phyloP scores from a whole-genome alignment of 495 filamentous ascomycete species.

The Aspergillus saccharolyticus region DNA sequence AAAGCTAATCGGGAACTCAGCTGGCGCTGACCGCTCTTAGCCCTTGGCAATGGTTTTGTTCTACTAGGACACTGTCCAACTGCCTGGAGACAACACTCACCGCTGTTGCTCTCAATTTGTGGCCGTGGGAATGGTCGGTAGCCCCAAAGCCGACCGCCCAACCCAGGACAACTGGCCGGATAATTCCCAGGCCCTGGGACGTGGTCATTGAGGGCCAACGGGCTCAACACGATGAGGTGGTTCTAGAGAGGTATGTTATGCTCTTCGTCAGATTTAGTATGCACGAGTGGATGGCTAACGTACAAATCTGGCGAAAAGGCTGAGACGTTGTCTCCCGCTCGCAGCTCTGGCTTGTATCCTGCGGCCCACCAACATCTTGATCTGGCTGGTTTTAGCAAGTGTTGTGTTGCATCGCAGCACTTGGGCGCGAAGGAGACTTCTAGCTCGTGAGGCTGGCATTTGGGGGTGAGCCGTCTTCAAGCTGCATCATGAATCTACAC shows the following conservation, averaged over 20 bases:
- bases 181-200: neutral
- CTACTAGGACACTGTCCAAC: constrained; percentile 89
- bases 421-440: constrained; percentile 41
- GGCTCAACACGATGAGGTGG: constrained; percentile 4
- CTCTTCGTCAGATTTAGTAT: neutral
- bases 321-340: constrained; percentile 65
- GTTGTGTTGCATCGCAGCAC: constrained; percentile 40
- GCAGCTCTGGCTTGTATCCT: constrained; percentile 82
- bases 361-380: constrained; percentile 82
- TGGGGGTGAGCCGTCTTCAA: constrained; percentile 54
- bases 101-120: constrained; percentile 68
- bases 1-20: constrained; percentile 23
- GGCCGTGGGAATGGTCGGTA: constrained; percentile 74
- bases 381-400: constrained; percentile 64
- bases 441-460: constrained; percentile 56
- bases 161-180: neutral
- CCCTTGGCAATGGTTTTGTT: constrained; percentile 97
- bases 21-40: constrained; percentile 66
- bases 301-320: constrained; percentile 16
- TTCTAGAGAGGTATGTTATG: constrained; percentile 12
- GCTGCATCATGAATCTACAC: neutral
- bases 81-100: constrained; percentile 87
- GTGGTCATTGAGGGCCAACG: neutral
- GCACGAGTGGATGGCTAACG: neutral
- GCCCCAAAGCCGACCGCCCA: neutral